Evolutionary conservation across 768 basidiomycete species (phyloP), one percentile per base, ranked within the genome.

Genomic region (Phanerochaete carnosa): DNA sequence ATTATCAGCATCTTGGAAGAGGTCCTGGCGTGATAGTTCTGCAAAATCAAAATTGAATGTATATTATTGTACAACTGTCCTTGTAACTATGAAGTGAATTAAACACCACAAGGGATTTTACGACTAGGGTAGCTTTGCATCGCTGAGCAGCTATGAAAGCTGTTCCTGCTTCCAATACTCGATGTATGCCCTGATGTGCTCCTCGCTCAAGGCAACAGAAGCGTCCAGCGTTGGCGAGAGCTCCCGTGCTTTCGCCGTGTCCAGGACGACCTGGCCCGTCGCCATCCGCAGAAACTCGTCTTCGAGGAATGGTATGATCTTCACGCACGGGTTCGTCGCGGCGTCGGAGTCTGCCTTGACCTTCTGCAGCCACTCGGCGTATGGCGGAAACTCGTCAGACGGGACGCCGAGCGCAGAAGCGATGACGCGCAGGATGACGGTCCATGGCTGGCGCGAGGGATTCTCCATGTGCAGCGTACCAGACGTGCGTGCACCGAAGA

Each of bases 1-100:
- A 85, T 92, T 62, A 79, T 90, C 30, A 72, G 73, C 0, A 72
- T 85, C 50, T 68, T 89, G 57, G 78, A 82, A 61, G 82, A 84
- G 62, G 73, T 83, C 25, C 68, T 89, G 15, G 75, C 67, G n/a
- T 69, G 50, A 30, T 15, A 30, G n/a, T 9, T 43, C 5, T 35
- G 23, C 1, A 2, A 39, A 23, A n/a, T 7, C 29, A 26, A 25
- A 26, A 50, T 50, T 4, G 28, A 50, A 26, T 50, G 8, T 43
- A 28, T 30, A 12, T 50, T 50, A 12, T 50, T 29, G 23, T 50
- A 50, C 23, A 26, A 35, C 6, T 35, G 13, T n/a, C 33, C 13
- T 35, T 35, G 33, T 13, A 35, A 35, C 7, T 13, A 6, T 6
- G 13, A 35, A 35, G 6, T 7, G 7, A 35, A 6, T 35, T 35